Evolutionary conservation across 345 rosid species (phyloP).

Genomic region (Crucihimalaya himalaica): DNA sequence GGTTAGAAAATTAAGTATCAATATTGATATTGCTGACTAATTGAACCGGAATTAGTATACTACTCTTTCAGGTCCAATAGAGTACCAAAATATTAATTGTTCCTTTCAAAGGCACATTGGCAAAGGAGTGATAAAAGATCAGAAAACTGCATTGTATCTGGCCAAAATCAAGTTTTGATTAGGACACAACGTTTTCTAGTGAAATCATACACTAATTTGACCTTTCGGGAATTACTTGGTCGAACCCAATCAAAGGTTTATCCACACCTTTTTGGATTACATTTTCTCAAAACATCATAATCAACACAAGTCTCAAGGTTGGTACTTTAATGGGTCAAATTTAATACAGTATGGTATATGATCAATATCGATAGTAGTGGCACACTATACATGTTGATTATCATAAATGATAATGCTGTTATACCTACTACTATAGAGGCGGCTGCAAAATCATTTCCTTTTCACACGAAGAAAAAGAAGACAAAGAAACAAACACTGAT

Average conservation of each 20-base stretch:
- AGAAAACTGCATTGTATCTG: too few relatives aligned
- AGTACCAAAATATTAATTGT: too few relatives aligned
- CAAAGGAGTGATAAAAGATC: too few relatives aligned
- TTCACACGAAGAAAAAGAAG: neutral
- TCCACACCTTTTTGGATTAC: neutral
- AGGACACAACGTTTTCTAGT: neutral
- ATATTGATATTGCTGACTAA: too few relatives aligned
- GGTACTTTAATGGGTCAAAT: constrained; percentile 15
- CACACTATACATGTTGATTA: constrained; percentile 25
- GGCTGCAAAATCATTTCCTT: constrained; percentile 29
- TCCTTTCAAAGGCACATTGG: too few relatives aligned
- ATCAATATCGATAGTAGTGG: constrained; percentile 10
- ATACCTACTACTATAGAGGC: constrained; percentile 25
- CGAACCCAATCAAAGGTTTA: neutral
- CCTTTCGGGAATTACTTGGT: neutral
- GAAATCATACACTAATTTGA: neutral
- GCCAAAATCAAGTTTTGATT: neutral
- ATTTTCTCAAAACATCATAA: neutral
- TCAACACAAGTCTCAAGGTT: neutral
- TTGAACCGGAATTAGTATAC: too few relatives aligned
- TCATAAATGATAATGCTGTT: constrained; percentile 4
- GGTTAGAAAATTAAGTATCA: too few relatives aligned
- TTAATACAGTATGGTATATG: constrained; percentile 1
- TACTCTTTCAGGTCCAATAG: too few relatives aligned
- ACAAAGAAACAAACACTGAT: neutral